These are phyloP conservation scores for Cocos nucifera DNA, from an alignment of 176 grass and related monocot genomes.

Conservation along the genomic window DNA sequence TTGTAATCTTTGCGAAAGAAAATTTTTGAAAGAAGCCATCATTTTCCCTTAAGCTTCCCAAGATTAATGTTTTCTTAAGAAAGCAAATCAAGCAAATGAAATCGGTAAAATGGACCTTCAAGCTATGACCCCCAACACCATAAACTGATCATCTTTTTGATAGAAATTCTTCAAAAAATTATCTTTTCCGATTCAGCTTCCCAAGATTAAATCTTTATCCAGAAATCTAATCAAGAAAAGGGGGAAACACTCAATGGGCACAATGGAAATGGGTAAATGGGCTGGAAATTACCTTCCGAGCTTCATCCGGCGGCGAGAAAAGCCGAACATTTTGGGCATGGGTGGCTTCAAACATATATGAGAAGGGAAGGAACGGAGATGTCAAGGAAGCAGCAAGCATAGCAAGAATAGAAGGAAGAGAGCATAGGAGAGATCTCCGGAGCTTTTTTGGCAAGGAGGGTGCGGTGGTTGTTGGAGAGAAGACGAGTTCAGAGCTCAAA, in stretches of 20 bases:
- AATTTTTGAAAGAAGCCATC: neutral
- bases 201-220: neutral
- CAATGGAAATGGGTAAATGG: neutral
- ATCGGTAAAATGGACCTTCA: no score
- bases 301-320: constrained; percentile 81
- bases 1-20: neutral
- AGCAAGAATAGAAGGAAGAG: no score
- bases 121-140: no score
- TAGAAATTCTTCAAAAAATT: no score
- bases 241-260: neutral
- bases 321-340: constrained; percentile 97
- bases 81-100: no score
- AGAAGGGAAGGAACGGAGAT: neutral
- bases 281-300: constrained; percentile 55
- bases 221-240: neutral
- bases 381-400: no score
- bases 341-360: constrained; percentile 15
- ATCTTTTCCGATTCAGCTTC: neutral
- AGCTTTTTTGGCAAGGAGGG: no score
- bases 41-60: neutral
- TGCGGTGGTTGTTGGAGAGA: no score
- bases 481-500: no score
- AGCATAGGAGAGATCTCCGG: no score
- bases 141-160: no score
- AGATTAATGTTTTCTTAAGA: neutral